Conservation (phyloP, 1,139 yeast genomes). For the Hemisphaericaspora xylanilytica region DNA sequence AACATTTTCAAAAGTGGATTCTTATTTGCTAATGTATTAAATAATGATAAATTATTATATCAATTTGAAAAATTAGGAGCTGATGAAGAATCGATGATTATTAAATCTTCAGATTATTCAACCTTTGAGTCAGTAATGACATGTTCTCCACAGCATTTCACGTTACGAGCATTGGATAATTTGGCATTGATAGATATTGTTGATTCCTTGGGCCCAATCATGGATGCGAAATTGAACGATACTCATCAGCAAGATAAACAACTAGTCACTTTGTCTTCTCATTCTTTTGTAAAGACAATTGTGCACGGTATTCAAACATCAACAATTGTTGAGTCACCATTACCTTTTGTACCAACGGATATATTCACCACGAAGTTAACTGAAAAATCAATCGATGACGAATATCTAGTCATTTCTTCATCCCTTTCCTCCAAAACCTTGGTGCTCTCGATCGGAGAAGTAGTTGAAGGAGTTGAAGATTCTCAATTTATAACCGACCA, state of each 20-base stretch:
- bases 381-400: conserved; percentile 49
- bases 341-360: conserved; percentile 60
- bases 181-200: conserved; percentile 56
- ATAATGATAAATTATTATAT: conserved; percentile 61
- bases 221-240: conserved; percentile 47
- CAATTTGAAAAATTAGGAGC: conserved; percentile 77
- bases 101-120: conserved; percentile 17
- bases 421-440: conserved; percentile 57
- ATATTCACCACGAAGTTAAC: conserved; percentile 59
- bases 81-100: conserved; percentile 27
- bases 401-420: conserved; percentile 67
- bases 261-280: conserved; percentile 29
- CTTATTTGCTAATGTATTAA: conserved; percentile 63
- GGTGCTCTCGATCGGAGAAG: conserved; percentile 75
- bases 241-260: conserved; percentile 37
- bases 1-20: conserved; percentile 74
- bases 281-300: conserved; percentile 48
- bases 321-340: conserved; percentile 66
- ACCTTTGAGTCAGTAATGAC: conserved; percentile 4
- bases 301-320: conserved; percentile 62
- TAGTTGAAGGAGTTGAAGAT: conserved; percentile 71
- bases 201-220: conserved; percentile 57
- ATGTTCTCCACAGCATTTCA: conserved; percentile 13
- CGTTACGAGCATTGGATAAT: conserved; percentile 46
- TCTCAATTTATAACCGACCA: conserved; percentile 57